Conservation (phyloP, 805 yeast species). For the Starmerella gropengiesseri region DNA sequence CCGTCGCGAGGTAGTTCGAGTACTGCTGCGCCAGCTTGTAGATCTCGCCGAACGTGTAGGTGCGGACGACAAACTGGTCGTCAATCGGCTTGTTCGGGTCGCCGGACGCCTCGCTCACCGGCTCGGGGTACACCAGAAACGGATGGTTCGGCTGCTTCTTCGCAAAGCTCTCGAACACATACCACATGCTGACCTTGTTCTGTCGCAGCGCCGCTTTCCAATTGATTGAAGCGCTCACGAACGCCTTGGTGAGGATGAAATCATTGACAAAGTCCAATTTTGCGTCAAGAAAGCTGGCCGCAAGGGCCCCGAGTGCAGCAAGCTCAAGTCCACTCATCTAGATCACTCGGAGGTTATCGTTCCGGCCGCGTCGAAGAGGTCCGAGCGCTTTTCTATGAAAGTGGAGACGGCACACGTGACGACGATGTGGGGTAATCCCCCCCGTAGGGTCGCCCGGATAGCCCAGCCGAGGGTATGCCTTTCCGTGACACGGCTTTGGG, state of each 20-base stretch:
- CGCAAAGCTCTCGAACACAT: constrained; percentile 51
- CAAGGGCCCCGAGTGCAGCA: constrained; percentile 21
- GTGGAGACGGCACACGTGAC: constrained; percentile 6
- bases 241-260: constrained; percentile 10
- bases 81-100: constrained; percentile 23
- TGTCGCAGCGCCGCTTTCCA: constrained; percentile 10
- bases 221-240: constrained; percentile 7
- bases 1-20: constrained; percentile 51
- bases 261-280: constrained; percentile 18
- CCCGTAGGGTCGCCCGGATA: too few relatives aligned
- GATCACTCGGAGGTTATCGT: too few relatives aligned
- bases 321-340: constrained; percentile 19
- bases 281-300: constrained; percentile 22
- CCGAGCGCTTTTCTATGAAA: too few relatives aligned
- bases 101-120: constrained; percentile 30
- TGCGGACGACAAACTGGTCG: constrained; percentile 52
- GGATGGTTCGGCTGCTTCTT: constrained; percentile 37
- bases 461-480: too few relatives aligned
- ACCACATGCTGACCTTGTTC: constrained; percentile 49
- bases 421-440: not conserved
- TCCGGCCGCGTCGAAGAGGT: too few relatives aligned
- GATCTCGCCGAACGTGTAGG: constrained; percentile 56
- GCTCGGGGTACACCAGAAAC: constrained; percentile 58
- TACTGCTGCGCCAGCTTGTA: constrained; percentile 55
- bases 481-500: too few relatives aligned